These are phyloP conservation scores for Nemania sp. DNA, from an alignment of 2,329 filamentous ascomycete genomes.

Conservation along the genomic window DNA sequence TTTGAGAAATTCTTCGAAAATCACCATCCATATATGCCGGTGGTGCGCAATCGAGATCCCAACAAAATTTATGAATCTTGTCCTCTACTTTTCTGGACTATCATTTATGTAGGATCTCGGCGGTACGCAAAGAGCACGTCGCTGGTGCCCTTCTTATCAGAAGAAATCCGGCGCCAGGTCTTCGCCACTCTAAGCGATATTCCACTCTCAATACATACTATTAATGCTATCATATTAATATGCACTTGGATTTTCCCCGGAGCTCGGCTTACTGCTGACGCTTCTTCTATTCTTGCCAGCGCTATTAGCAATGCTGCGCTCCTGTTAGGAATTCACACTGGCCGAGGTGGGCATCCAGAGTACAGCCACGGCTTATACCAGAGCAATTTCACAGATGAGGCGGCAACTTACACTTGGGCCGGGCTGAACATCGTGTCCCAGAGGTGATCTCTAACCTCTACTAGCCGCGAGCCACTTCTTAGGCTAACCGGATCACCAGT, in stretches of 20 bases:
- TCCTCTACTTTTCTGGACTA: conserved; percentile 58
- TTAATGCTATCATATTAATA: conserved; percentile 56
- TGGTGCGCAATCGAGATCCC: conserved; percentile 53
- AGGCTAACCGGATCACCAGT: conserved; percentile 42
- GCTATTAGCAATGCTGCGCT: conserved; percentile 53
- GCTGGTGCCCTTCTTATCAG: conserved; percentile 49
- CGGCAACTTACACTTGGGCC: conserved; percentile 57
- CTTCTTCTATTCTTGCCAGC: conserved; percentile 51
- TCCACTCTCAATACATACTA: conserved; percentile 50
- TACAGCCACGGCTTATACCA: conserved; percentile 50
- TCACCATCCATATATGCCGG: conserved; percentile 57
- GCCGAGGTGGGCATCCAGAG: conserved; percentile 53
- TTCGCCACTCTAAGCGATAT: conserved; percentile 48
- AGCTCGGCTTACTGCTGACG: conserved; percentile 55
- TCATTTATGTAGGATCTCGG: conserved; percentile 54
- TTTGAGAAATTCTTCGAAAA: conserved; percentile 59
- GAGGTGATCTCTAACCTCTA: conserved; percentile 40
- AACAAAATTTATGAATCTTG: conserved; percentile 54
- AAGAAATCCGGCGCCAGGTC: conserved; percentile 51
- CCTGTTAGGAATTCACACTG: conserved; percentile 56
- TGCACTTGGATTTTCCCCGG: conserved; percentile 56
- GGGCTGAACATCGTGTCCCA: conserved; percentile 57
- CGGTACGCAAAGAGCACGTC: conserved; percentile 50
- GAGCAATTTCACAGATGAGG: conserved; percentile 52
- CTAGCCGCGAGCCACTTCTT: background rate